Evolutionary conservation across 2,329 filamentous ascomycete genomes (phyloP).

Genomic region (Colletotrichum falcatum): DNA sequence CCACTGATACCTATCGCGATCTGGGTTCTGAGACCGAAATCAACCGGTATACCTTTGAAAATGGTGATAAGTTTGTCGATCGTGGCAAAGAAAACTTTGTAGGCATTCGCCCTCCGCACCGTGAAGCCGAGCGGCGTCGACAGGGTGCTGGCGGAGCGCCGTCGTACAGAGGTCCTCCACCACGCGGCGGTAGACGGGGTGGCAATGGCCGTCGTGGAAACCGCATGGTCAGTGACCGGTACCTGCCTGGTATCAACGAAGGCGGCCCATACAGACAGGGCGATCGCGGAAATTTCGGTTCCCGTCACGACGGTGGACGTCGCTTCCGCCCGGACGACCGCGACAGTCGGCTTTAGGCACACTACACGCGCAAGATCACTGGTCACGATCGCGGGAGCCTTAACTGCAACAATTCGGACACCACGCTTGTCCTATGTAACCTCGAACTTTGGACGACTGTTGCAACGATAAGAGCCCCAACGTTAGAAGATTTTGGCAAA

Average conservation of each 20-base stretch:
- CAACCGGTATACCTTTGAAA: constrained; percentile 80
- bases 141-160: constrained; percentile 44
- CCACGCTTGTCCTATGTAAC: background rate
- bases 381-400: background rate
- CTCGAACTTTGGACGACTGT: background rate
- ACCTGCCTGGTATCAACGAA: constrained; percentile 47
- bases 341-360: constrained; percentile 25
- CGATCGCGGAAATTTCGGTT: constrained; percentile 42
- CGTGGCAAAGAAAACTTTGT: constrained; percentile 77
- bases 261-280: constrained; percentile 42
- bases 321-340: constrained; percentile 40
- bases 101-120: constrained; percentile 70
- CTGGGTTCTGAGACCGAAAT: constrained; percentile 62
- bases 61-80: constrained; percentile 75
- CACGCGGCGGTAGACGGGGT: constrained; percentile 43
- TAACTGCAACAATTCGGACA: background rate
- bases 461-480: background rate
- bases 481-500: background rate
- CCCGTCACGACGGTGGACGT: constrained; percentile 42
- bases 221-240: constrained; percentile 50
- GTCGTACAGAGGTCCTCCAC: constrained; percentile 17
- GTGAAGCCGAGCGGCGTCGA: constrained; percentile 58
- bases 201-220: constrained; percentile 46
- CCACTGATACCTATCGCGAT: constrained; percentile 54
- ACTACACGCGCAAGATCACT: background rate